Base-by-base conservation (phyloP, 2,329 filamentous ascomycete species). In the Alternaria infectoria region DNA sequence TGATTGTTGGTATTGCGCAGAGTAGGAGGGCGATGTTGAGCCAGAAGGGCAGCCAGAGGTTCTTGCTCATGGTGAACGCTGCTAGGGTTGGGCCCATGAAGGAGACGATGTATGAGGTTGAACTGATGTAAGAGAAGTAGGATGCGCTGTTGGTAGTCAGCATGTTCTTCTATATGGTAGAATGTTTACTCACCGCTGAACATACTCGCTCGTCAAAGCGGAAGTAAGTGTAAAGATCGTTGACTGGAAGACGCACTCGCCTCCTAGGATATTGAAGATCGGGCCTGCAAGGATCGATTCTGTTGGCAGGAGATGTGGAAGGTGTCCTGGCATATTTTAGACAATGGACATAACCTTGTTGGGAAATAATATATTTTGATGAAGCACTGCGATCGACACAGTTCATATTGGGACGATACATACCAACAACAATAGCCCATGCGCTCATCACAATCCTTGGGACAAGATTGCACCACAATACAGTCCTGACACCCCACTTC, bases 31-130 rank as follows among this genome's bases (percentile, higher is more conserved):
- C 57, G 19, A 80, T 71, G 45, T 75, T 77, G 47, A 80, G 64
- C 67, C 71, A 77, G 52, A 81, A 80, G 2, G 79, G 79, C 2
- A 78, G 61, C 79, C 77, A 80, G 0, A 80, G 58, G 57, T 70
- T 77, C 43, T 61, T 67, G 50, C 73, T 77, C 77, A 81, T 79
- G 3, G 74, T 74, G 44, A 73, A 64, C 0, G 77, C 74, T 1
- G 79, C 77, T 25, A 80, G 56, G 1, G 77, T 75, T 3, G 78
- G 79, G 2, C 78, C 76, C 19, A 77, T 61, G 52, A 80, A 77
- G 3, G 71, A 69, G 17, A 79, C 74, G 1, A 81, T 72, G 43
- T 80, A 80, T 15, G 72, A 68, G 4, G 69, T 75, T 1, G 76
- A 78, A 52, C 71, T 76, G 40, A 79, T 71, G 45, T 79, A 79